Conservation (phyloP, 257 asterid genomes). For the Cordia subcordata region DNA sequence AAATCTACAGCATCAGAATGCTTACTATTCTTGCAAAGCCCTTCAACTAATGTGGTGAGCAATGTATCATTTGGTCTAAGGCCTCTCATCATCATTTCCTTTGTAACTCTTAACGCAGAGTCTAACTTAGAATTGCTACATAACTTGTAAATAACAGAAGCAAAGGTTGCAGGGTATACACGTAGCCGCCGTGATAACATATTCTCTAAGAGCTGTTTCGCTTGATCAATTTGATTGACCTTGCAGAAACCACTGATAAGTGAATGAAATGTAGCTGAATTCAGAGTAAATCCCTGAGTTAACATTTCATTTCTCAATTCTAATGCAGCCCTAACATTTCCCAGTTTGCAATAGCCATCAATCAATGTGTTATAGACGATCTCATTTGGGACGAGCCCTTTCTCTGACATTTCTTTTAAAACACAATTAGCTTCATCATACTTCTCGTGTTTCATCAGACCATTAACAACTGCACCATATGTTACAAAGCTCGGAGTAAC, state of each 20-base stretch:
- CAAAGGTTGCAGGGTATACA: constrained; percentile 44
- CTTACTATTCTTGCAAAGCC: constrained; percentile 60
- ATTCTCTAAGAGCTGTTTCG: constrained; percentile 46
- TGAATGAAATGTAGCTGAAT: constrained; percentile 58
- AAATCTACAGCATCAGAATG: constrained; percentile 67
- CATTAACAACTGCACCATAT: constrained; percentile 62
- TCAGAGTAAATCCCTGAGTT: constrained; percentile 40
- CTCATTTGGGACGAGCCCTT: constrained; percentile 55
- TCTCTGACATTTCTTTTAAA: constrained; percentile 58
- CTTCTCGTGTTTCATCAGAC: constrained; percentile 55
- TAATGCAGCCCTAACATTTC: constrained; percentile 48
- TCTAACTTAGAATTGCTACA: constrained; percentile 41
- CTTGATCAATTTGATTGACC: constrained; percentile 53
- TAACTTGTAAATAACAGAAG: constrained; percentile 41
- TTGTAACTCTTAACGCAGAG: constrained; percentile 45
- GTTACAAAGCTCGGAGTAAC: constrained; percentile 61
- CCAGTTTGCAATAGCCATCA: constrained; percentile 63
- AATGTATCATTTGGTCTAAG: constrained; percentile 54
- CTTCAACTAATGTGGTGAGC: constrained; percentile 62
- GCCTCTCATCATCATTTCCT: constrained; percentile 51
- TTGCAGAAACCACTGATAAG: constrained; percentile 61
- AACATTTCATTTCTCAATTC: constrained; percentile 61
- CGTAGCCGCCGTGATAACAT: constrained; percentile 48
- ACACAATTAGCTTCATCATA: constrained; percentile 50
- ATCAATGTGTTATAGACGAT: constrained; percentile 68